Evolutionary conservation across 495 filamentous ascomycete species (phyloP), one percentile per base, ranked within the genome.

Genomic region (Umbilicaria muhlenbergii): DNA sequence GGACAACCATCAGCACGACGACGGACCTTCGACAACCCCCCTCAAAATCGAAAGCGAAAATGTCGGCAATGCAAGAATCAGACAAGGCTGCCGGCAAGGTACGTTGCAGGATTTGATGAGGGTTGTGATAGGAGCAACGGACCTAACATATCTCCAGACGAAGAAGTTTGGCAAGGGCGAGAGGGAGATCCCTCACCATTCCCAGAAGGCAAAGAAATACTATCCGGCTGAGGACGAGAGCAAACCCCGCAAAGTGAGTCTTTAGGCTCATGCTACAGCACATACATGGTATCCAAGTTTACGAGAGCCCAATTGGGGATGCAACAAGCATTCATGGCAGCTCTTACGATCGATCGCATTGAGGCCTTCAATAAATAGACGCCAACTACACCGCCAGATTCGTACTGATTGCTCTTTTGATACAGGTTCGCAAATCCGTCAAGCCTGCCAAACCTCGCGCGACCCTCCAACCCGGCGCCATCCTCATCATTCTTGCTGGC

Each of bases 141-240:
- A 28, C 24, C 24, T 28, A 28, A 28, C 24, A 28, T 6, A 28
- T 61, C 60, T 61, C 62, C 64, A 78, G 70, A 85, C 83, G 69
- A 94, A 94, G 83, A 85, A 79, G 72, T 94, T 94, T 77, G 88
- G 85, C 72, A 94, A 93, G 79, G 83, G 84, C 70, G 83, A 86
- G 70, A 80, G 91, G 71, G 73, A 79, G 65, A 76, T 98, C 63
- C 84, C 84, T 58, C 71, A 78, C 62, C 67, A 74, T 60, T 71
- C 78, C 57, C 77, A 91, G 67, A 93, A 92, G 83, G 91, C 89
- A 60, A 76, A 81, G 77, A 99, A 96, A 73, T 99, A 89, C 85
- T 99, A 99, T 69, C 92, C 92, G 65, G 83, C 87, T 58, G 86
- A 94, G 64, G 91, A 95, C 68, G 81, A 89, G 63, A 60, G 73